These are phyloP conservation scores for Phalaenopsis equestris DNA, from an alignment of 106 monocot species.

Conservation along the genomic window DNA sequence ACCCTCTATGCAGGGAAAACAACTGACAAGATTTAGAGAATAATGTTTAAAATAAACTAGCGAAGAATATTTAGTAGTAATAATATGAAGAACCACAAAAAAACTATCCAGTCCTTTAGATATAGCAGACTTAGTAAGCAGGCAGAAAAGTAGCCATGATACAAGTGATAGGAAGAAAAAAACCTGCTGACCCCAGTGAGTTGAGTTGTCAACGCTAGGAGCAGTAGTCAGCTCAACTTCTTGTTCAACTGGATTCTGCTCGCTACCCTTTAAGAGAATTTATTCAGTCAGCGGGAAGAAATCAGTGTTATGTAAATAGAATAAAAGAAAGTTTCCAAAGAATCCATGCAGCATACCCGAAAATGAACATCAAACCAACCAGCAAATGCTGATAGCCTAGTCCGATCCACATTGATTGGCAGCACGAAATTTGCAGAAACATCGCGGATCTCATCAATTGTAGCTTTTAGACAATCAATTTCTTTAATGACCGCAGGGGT, in stretches of 20 bases:
- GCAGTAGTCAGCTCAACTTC: conserved; percentile 84
- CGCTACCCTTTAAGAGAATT: conserved; percentile 48
- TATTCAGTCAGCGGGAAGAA: not conserved
- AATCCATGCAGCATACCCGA: conserved; percentile 33
- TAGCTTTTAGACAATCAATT: conserved; percentile 82
- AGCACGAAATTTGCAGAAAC: conserved; percentile 35
- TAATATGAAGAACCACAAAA: not conserved
- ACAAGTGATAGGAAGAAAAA: conserved; percentile 6
- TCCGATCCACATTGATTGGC: conserved; percentile 38
- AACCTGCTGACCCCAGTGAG: conserved; percentile 99
- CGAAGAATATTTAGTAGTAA: not conserved
- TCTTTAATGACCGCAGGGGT: conserved; percentile 68
- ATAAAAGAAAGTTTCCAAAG: not conserved
- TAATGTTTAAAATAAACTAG: not conserved
- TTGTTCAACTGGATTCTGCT: conserved; percentile 40
- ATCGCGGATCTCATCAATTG: conserved; percentile 70
- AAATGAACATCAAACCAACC: conserved; percentile 99
- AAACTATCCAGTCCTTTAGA: not conserved
- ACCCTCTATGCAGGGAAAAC: too few species aligned
- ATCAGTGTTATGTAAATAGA: not conserved
- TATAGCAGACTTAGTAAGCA: not conserved
- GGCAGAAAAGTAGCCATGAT: not conserved
- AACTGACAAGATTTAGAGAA: not conserved
- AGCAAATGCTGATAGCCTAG: conserved; percentile 67
- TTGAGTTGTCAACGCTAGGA: conserved; percentile 55